phyloP scores from a whole-genome alignment of 495 filamentous ascomycete genomes.

The Thermochaetoides thermophila region DNA sequence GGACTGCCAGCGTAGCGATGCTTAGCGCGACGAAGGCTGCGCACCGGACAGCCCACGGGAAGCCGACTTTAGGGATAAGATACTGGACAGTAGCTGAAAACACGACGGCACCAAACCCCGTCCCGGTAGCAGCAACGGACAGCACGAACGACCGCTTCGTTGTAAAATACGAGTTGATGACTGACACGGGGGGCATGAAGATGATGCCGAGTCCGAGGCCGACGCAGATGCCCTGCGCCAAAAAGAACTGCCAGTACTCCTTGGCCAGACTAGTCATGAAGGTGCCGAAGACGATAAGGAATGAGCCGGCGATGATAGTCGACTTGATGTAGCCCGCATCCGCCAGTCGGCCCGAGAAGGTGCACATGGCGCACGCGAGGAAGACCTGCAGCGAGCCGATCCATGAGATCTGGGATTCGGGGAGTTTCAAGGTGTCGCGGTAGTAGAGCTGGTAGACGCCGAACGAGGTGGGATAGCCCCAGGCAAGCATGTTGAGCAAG shows the following conservation, averaged over 20 bases:
- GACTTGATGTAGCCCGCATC: conserved; percentile 28
- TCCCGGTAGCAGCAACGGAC: conserved; percentile 25
- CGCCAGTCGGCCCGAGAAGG: conserved; percentile 24
- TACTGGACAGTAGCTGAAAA: conserved; percentile 30
- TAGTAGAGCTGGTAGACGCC: conserved; percentile 35
- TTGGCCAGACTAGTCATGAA: conserved; percentile 28
- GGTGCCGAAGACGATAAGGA: conserved; percentile 26
- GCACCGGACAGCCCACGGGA: conserved; percentile 30
- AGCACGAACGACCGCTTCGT: conserved; percentile 22
- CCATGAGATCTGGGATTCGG: conserved; percentile 29
- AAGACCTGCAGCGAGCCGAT: conserved; percentile 33
- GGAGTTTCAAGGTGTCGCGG: conserved; percentile 25
- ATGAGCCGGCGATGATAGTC: conserved; percentile 20
- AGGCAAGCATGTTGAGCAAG: conserved; percentile 27
- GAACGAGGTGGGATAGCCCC: conserved; percentile 29
- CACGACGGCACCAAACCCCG: conserved; percentile 27
- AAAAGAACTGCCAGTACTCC: conserved; percentile 30
- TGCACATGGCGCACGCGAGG: conserved; percentile 25
- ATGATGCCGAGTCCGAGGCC: conserved; percentile 29
- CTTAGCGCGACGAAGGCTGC: conserved; percentile 25
- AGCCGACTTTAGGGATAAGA: conserved; percentile 26
- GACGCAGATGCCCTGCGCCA: conserved; percentile 27
- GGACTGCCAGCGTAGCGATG: conserved; percentile 15
- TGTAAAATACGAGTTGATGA: conserved; percentile 28
- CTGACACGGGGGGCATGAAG: conserved; percentile 29